Evolutionary conservation across 1,139 yeast species (phyloP).

Genomic region (Blastobotrys ciferrii): DNA sequence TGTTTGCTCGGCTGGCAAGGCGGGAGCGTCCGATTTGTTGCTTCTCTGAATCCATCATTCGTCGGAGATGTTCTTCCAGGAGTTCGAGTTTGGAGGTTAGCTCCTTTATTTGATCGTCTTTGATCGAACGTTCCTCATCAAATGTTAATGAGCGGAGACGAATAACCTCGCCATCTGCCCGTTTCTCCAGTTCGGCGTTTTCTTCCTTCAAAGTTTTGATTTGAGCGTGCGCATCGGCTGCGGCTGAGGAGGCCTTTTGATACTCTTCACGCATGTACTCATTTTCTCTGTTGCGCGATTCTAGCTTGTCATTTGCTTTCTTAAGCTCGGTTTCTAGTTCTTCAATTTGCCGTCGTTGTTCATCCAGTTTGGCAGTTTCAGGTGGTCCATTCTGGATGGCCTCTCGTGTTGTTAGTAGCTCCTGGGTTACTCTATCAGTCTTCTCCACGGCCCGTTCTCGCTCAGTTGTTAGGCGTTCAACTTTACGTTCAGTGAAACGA

Average conservation of each 20-base stretch:
- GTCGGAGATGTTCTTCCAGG: conserved; percentile 38
- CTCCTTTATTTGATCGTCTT: conserved; percentile 33
- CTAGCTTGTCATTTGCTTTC: conserved; percentile 40
- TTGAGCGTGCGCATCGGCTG: conserved; percentile 50
- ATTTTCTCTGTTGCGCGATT: conserved; percentile 50
- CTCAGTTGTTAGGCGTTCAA: conserved; percentile 27
- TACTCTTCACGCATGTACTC: conserved; percentile 67
- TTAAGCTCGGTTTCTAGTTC: conserved; percentile 43
- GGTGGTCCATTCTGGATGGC: conserved; percentile 21
- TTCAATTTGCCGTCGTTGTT: conserved; percentile 39
- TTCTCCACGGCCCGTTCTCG: conserved; percentile 24
- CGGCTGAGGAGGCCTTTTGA: conserved; percentile 55
- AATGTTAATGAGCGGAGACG: conserved; percentile 30
- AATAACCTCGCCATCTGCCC: conserved; percentile 35
- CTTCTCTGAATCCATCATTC: conserved; percentile 35
- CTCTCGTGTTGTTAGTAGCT: conserved; percentile 21
- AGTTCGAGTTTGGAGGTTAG: conserved; percentile 28
- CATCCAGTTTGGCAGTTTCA: conserved; percentile 36
- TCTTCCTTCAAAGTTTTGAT: conserved; percentile 39
- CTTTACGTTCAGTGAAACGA: conserved; percentile 29
- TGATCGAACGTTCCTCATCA: conserved; percentile 32
- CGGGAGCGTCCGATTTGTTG: conserved; percentile 32
- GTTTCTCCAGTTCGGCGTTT: conserved; percentile 35
- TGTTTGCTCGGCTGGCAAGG: conserved; percentile 34
- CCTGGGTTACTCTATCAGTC: conserved; percentile 14